Base-by-base conservation (phyloP, 2,329 filamentous ascomycete genomes). In the Diaporthe destruens region DNA sequence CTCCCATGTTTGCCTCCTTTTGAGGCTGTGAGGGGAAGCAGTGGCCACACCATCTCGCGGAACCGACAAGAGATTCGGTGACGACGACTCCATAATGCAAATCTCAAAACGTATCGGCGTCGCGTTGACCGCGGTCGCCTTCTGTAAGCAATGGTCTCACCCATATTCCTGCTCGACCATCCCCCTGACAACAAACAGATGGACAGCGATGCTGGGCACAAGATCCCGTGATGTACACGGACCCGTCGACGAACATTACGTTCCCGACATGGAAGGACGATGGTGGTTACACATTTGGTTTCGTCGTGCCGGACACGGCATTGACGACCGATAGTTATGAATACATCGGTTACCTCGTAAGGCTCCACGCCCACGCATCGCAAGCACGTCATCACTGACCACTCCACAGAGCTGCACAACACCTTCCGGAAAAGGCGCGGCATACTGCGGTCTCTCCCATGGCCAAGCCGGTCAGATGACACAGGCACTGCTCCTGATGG, bases 401-500 rank as follows among this genome's bases (percentile, higher is more conserved):
- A n/a, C 8, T 9, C 2, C 0, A 20, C 32, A 72, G 71, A 61
- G 71, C 42, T 72, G 71, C 32, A 72, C 71, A 56, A 72, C 71
- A 16, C 71, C 71, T 0, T 61, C 67, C 42, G 71, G 71, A 36
- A 32, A 51, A 53, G 71, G 71, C 34, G 11, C 59, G 16, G 71
- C 57, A 36, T 72, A 69, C 56, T 72, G 71, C 18, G 71, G 71
- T 1, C 20, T 72, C 16, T 72, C 71, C 1, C 71, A 72, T 20
- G 71, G 71, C 78, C 80, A 6, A 81, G 81, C 51, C 77, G 79
- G n/a, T 84, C 82, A 36, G 88, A 90, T 90, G 88, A 87, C 84
- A 23, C 85, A 85, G 75, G 85, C 84, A 53, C 80, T 90, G 7
- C 83, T 90, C 71, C 80, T 90, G 34, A 78, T 88, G 75, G 84